Base-by-base conservation (phyloP, 257 asterid species). In the Avicennia marina region DNA sequence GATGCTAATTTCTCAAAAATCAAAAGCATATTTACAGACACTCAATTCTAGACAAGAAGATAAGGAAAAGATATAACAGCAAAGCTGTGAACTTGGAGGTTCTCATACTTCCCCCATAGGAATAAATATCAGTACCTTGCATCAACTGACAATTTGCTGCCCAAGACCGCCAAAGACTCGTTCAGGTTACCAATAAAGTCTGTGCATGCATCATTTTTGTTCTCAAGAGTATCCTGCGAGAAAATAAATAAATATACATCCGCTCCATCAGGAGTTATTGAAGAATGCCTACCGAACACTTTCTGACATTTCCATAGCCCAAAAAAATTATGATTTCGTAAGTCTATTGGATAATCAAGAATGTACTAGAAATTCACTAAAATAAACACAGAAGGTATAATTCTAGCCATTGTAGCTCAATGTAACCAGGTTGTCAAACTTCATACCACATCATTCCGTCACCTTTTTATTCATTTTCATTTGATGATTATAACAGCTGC, bases 161-260 rank as follows among this genome's bases (percentile, higher is more conserved):
- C 79, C 91, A 84, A 82, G 67, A 89, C 77, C 56, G 83, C 86
- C 77, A 82, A 73, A 52, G 97, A 89, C 72, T 80, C 74, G 78
- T 86, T 93, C 63, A 93, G 64, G 59, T 77, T 78, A 62, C 80
- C 73, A 41, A 93, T 70, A 63, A 93, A 89, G 41, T 80, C 89
- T 1, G 67, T 46, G 62, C 86, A 86, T 20, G 74, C 87, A 63
- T 65, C 77, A 62, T 85, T 81, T 68, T 89, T 89, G 72, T 77
- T 64, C 62, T 80, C 85, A 16, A 84, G 86, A 38, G 87, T 72
- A 53, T 66, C 87, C 99, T 93, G 91, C 76, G 63, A 36, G 10
- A 79, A 48, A 56, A 50, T 33, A 53, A 38, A 13, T 4, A 22
- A 7, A 7, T 8, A 27, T 3, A 44, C 25, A 58, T 77, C 51